phyloP scores from a whole-genome alignment of 441 rosid genomes.

The Pelargonium cotyledonis region DNA sequence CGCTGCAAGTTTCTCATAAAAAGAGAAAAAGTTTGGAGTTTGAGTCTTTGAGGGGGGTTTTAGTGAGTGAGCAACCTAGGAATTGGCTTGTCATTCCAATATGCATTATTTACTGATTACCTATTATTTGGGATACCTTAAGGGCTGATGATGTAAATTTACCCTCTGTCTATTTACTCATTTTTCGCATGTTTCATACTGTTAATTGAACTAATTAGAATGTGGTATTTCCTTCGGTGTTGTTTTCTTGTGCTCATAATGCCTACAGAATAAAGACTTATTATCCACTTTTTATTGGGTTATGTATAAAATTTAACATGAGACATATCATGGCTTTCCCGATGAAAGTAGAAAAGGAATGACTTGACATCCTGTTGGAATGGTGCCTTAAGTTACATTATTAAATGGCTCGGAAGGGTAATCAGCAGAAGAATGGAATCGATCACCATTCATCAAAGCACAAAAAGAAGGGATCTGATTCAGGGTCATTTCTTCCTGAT shows the following conservation, averaged over 20 bases:
- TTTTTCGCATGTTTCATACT: conserved; percentile 2
- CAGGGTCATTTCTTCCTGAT: conserved; percentile 28
- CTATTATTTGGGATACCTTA: neutral
- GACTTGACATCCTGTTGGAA: conserved; percentile 16
- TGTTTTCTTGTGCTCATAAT: neutral
- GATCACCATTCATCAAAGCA: conserved; percentile 41
- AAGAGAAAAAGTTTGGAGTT: neutral
- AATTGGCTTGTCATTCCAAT: neutral
- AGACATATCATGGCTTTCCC: conserved; percentile 10
- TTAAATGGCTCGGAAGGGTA: conserved; percentile 82
- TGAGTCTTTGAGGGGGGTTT: neutral
- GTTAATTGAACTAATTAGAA: neutral
- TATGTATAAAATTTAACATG: conserved; percentile 14
- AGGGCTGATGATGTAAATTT: neutral
- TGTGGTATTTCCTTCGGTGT: neutral
- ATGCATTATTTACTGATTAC: neutral
- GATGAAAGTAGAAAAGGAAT: conserved; percentile 24
- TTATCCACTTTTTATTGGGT: conserved; percentile 8
- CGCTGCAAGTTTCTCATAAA: neutral
- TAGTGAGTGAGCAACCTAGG: neutral
- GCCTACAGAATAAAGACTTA: conserved; percentile 7
- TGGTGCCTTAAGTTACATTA: conserved; percentile 7
- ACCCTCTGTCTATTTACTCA: neutral
- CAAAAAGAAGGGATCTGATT: conserved; percentile 47
- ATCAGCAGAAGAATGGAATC: conserved; percentile 69